Evolutionary conservation across 2,329 filamentous ascomycete genomes (phyloP).

Genomic region (Ceratocystis harringtonii): DNA sequence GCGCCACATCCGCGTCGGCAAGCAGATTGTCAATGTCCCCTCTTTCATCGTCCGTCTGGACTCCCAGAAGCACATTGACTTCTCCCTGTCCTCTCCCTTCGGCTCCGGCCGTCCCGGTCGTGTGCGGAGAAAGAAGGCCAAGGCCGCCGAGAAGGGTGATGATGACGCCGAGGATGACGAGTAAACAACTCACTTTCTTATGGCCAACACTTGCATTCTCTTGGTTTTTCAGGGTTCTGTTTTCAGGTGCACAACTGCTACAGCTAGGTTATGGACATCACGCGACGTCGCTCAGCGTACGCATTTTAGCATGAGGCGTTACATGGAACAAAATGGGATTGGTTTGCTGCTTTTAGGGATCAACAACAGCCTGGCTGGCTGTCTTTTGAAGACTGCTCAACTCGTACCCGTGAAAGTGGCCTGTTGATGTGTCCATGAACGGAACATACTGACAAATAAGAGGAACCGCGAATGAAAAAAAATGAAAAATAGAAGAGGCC

Average conservation of each 20-base stretch:
- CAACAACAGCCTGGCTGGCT: slow-evolving; percentile 14
- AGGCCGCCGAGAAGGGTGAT: slow-evolving; percentile 75
- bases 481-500: slow-evolving; percentile 7
- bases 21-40: slow-evolving; percentile 99
- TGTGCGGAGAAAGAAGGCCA: slow-evolving; percentile 99
- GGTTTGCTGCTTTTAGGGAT: slow-evolving; percentile 14
- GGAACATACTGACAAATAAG: slow-evolving; percentile 1
- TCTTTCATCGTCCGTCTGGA: slow-evolving; percentile 99
- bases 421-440: slow-evolving; percentile 5
- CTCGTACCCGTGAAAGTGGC: slow-evolving; percentile 10
- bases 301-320: slow-evolving; percentile 16
- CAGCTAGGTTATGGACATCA: slow-evolving; percentile 12
- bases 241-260: slow-evolving; percentile 8
- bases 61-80: slow-evolving; percentile 99
- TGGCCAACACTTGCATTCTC: slow-evolving; percentile 14
- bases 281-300: slow-evolving; percentile 10
- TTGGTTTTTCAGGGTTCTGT: slow-evolving; percentile 9
- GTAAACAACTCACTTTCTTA: slow-evolving; percentile 30
- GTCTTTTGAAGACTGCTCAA: slow-evolving; percentile 9
- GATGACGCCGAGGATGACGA: slow-evolving; percentile 77
- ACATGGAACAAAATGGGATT: slow-evolving; percentile 16
- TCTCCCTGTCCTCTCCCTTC: slow-evolving; percentile 91
- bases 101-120: slow-evolving; percentile 93
- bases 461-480: slow-evolving; percentile 9
- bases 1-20: slow-evolving; percentile 98